Conservation (phyloP, 176 grass and related monocot species). For the Hordeum marinum region DNA sequence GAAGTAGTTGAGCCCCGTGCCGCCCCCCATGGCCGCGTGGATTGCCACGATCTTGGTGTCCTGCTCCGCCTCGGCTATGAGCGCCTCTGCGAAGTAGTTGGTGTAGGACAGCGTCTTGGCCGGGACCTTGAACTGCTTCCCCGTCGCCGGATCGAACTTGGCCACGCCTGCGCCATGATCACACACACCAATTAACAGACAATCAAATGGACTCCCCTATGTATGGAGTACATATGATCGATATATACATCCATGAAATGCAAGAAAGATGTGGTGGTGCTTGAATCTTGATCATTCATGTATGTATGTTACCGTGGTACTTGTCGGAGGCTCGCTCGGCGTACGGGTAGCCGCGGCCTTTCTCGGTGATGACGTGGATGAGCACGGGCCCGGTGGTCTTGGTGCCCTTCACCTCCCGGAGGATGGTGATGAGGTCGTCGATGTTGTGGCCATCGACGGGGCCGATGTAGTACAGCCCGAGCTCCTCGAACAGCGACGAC, state of each 20-base stretch:
- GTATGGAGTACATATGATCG: not conserved
- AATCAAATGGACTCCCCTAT: not conserved
- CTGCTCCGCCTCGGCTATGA: slow-evolving; percentile 86
- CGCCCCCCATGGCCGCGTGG: slow-evolving; percentile 97
- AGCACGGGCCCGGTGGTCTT: slow-evolving; percentile 91
- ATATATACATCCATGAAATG: not conserved
- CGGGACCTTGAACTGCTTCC: slow-evolving; percentile 78
- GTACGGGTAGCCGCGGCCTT: slow-evolving; percentile 96
- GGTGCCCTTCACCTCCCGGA: slow-evolving; percentile 87
- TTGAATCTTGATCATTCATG: too few relatives aligned
- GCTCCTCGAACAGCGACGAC: slow-evolving; percentile 88
- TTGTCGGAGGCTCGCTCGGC: slow-evolving; percentile 93
- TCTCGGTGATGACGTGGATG: slow-evolving; percentile 93
- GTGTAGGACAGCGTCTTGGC: slow-evolving; percentile 81
- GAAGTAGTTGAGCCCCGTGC: slow-evolving; percentile 95
- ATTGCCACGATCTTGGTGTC: slow-evolving; percentile 87
- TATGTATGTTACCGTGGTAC: slow-evolving; percentile 79
- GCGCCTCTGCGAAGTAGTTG: slow-evolving; percentile 88
- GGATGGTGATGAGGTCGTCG: slow-evolving; percentile 83
- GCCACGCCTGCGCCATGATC: slow-evolving; percentile 43
- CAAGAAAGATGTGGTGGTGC: not conserved
- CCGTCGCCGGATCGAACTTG: slow-evolving; percentile 93
- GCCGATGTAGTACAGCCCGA: slow-evolving; percentile 96
- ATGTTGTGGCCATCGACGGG: slow-evolving; percentile 95
- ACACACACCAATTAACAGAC: not conserved